These are phyloP conservation scores for Aethionema arabicum DNA, from an alignment of 345 rosid species.

Conservation along the genomic window DNA sequence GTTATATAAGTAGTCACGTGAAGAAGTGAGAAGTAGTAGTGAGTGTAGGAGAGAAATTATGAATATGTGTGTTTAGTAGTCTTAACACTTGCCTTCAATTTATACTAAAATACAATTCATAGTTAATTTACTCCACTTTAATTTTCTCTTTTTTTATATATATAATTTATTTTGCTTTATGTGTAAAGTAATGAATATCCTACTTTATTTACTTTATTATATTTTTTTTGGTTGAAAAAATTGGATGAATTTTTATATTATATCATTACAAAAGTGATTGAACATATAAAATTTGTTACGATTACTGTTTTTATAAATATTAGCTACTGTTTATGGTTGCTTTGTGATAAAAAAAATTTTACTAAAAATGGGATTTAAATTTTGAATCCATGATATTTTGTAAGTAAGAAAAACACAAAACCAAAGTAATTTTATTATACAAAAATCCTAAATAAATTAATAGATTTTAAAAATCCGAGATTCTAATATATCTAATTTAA, in stretches of 20 bases:
- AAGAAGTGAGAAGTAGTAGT: constrained; percentile 22
- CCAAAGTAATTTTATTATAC: no score
- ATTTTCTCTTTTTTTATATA: constrained; percentile 18
- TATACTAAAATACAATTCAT: constrained; percentile 31
- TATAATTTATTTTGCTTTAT: constrained; percentile 19
- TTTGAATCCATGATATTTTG: no score
- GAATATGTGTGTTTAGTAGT: constrained; percentile 36
- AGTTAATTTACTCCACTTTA: not conserved
- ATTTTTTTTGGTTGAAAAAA: not conserved
- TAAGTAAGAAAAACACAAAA: no score
- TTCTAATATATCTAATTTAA: no score
- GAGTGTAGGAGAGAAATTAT: constrained; percentile 5
- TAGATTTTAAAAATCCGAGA: no score
- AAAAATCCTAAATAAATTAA: no score
- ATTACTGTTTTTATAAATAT: no score
- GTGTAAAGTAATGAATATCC: constrained; percentile 24
- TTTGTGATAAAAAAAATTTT: no score
- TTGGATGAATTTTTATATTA: not conserved
- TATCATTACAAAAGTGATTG: no score
- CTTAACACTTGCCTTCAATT: constrained; percentile 36
- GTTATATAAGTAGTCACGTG: constrained; percentile 32
- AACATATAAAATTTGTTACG: no score
- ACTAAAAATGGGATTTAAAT: no score
- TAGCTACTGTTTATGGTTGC: no score
- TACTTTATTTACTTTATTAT: constrained; percentile 27